phyloP scores from a whole-genome alignment of 2,329 filamentous ascomycete genomes.

The Drechslera avenae region DNA sequence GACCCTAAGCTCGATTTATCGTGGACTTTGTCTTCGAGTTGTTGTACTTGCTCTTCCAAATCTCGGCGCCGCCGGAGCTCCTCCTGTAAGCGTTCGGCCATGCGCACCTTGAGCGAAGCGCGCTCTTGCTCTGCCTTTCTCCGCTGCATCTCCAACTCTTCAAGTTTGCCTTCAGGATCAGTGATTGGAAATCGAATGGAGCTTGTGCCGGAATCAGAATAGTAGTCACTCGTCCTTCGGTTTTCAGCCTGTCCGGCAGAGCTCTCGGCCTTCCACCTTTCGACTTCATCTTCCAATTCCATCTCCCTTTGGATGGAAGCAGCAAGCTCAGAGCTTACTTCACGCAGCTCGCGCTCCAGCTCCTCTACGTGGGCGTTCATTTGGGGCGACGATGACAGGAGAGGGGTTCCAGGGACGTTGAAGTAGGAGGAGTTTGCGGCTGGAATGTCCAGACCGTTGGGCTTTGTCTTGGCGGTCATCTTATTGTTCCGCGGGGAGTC shows the following conservation, averaged over 20 bases:
- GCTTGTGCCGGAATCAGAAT: conserved; percentile 92
- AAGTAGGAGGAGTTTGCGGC: conserved; percentile 58
- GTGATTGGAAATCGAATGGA: conserved; percentile 77
- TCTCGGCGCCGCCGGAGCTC: conserved; percentile 76
- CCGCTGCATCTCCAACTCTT: conserved; percentile 82
- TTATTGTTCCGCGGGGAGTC: conserved; percentile 57
- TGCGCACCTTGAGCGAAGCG: conserved; percentile 81
- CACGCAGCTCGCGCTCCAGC: conserved; percentile 91
- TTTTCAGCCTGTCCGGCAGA: conserved; percentile 63
- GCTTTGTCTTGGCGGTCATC: conserved; percentile 45
- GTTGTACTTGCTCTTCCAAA: conserved; percentile 82
- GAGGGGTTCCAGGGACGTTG: conserved; percentile 55
- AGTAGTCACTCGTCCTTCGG: conserved; percentile 93
- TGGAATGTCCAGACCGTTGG: conserved; percentile 57
- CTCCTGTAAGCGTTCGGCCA: conserved; percentile 85
- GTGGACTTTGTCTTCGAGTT: conserved; percentile 75
- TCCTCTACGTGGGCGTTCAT: conserved; percentile 72
- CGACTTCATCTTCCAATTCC: conserved; percentile 93
- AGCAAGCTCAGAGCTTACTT: conserved; percentile 91
- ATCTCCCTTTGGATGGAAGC: conserved; percentile 93
- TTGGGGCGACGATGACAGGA: conserved; percentile 50
- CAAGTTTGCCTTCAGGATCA: conserved; percentile 59
- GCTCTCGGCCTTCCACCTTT: conserved; percentile 80
- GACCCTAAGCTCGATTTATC: conserved; percentile 32
- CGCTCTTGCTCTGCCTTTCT: conserved; percentile 89